phyloP scores from a whole-genome alignment of 106 monocot species.

The Cymbidium sinense region DNA sequence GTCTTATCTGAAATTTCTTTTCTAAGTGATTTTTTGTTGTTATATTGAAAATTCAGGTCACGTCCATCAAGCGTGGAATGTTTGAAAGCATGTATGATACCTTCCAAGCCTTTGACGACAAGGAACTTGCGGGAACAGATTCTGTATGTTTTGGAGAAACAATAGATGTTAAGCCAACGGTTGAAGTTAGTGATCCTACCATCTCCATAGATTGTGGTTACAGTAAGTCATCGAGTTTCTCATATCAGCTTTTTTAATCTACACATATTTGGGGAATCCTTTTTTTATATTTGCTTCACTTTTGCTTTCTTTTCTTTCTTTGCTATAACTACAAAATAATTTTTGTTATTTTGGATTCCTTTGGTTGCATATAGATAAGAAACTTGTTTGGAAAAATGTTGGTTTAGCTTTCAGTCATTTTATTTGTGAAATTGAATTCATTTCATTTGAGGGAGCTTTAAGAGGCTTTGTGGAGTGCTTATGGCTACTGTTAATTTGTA shows the following conservation, averaged over 20 bases:
- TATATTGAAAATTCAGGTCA: conserved; percentile 45
- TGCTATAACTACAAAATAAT: neutral
- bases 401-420: no score
- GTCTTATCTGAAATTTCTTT: no score
- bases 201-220: conserved; percentile 8
- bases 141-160: conserved; percentile 28
- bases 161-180: conserved; percentile 27
- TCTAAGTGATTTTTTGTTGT: neutral
- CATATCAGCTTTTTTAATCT: neutral
- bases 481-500: no score
- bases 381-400: no score
- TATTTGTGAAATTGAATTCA: no score
- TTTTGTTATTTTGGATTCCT: neutral
- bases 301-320: conserved; percentile 1
- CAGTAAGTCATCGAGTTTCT: conserved; percentile 24
- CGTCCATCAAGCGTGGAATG: conserved; percentile 49
- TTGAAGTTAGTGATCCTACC: conserved; percentile 17
- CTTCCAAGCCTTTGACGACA: conserved; percentile 29
- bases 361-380: no score
- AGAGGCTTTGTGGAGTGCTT: no score
- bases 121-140: conserved; percentile 11
- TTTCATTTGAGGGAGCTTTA: no score
- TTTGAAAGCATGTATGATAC: conserved; percentile 54
- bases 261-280: neutral
- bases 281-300: neutral